Conservation (phyloP, 768 basidiomycete species). For the Termitomyces sp. region DNA sequence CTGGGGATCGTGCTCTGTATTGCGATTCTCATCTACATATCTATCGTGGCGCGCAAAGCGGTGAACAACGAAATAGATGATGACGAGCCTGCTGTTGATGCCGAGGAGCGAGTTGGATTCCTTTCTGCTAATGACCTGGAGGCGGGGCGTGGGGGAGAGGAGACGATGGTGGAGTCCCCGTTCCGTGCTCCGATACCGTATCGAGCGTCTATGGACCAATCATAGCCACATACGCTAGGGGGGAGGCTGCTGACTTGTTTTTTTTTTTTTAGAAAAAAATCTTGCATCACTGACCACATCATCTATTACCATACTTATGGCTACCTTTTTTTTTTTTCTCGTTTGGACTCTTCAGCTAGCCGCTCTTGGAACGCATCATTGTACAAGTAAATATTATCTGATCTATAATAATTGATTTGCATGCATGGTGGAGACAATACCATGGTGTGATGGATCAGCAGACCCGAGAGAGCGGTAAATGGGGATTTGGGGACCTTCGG, state of each 20-base stretch:
- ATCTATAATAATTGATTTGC: conserved; percentile 7
- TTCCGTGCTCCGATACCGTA: conserved; percentile 28
- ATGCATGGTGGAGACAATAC: background rate
- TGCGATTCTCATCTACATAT: conserved; percentile 75
- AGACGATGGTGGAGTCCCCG: conserved; percentile 46
- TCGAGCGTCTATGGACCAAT: conserved; percentile 17
- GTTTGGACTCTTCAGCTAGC: conserved; percentile 9
- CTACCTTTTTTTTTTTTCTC: conserved; percentile 2
- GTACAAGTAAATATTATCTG: conserved; percentile 10
- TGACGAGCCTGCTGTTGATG: conserved; percentile 20
- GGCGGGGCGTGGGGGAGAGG: conserved; percentile 23
- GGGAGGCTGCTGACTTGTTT: background rate
- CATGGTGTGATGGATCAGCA: conserved; percentile 3
- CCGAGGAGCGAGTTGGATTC: conserved; percentile 55
- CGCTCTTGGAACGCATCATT: conserved; percentile 9
- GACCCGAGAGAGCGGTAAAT: conserved; percentile 13
- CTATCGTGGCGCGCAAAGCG: conserved; percentile 69
- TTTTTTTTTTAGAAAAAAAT: background rate
- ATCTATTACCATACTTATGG: conserved; percentile 12
- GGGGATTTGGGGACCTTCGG: no score
- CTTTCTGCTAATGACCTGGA: conserved; percentile 37
- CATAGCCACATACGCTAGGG: background rate
- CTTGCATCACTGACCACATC: background rate
- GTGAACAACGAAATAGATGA: conserved; percentile 49
- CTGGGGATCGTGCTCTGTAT: conserved; percentile 69